These are phyloP conservation scores for Aspergillus uvarum DNA, from an alignment of 2,329 filamentous ascomycete species.

Conservation along the genomic window DNA sequence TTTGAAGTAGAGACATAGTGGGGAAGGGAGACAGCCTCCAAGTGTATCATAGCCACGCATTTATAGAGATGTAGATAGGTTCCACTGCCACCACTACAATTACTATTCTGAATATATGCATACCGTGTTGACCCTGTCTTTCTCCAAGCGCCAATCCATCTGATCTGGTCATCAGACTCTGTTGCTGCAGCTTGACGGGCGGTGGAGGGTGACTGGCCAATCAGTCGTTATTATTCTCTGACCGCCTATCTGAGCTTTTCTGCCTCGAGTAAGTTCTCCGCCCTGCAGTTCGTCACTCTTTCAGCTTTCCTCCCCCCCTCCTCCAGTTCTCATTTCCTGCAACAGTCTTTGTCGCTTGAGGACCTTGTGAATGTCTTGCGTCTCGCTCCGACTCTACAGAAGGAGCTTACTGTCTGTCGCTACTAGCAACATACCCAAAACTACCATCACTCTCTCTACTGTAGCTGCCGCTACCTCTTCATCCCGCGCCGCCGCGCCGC, in stretches of 20 bases:
- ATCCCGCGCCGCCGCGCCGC: constrained; percentile 13
- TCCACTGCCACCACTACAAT: neutral
- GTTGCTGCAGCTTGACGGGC: neutral
- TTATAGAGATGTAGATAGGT: neutral
- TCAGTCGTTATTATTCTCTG: constrained; percentile 12
- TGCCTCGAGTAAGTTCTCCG: constrained; percentile 10
- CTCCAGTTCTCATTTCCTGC: constrained; percentile 16
- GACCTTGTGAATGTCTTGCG: constrained; percentile 38
- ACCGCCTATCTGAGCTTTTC: neutral
- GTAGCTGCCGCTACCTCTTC: constrained; percentile 13
- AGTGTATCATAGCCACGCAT: neutral
- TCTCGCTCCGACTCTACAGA: constrained; percentile 29
- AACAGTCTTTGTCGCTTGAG: constrained; percentile 10
- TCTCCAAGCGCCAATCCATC: neutral
- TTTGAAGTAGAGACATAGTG: neutral
- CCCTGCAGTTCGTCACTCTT: constrained; percentile 11
- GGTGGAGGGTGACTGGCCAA: constrained; percentile 19
- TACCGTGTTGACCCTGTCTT: neutral
- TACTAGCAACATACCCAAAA: constrained; percentile 20
- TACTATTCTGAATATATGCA: neutral
- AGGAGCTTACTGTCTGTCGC: constrained; percentile 29
- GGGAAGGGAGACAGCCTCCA: neutral
- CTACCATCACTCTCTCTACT: constrained; percentile 15
- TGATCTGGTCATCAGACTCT: constrained; percentile 9
- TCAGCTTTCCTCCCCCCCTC: constrained; percentile 15